A percentile compares a stretch with the other conserved stretches of the same genome.
Conservation (phyloP, 1,284 basidiomycete species). For the Agaricales sp. region DNA sequence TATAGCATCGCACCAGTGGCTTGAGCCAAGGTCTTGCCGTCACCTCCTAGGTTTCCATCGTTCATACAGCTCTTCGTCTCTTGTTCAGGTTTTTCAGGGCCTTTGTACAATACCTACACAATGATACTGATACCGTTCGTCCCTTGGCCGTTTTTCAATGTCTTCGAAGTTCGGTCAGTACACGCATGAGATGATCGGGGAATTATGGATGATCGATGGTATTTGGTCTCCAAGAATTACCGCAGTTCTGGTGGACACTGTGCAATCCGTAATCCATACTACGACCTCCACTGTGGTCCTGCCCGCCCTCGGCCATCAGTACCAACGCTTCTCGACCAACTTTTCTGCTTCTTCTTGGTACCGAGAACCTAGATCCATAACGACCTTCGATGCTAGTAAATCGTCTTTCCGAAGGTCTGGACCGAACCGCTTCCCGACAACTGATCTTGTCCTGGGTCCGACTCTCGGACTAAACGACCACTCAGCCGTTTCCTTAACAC, state of each 20-base stretch:
- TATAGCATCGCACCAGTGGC: too few species aligned
- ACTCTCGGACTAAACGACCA: constrained; percentile 18
- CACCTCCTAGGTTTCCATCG: too few species aligned
- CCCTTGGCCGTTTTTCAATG: too few species aligned
- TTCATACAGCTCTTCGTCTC: too few species aligned
- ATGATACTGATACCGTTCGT: too few species aligned
- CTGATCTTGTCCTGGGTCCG: constrained; percentile 11
- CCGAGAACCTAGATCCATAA: not conserved
- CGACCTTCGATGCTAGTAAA: not conserved
- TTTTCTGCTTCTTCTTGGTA: too few species aligned
- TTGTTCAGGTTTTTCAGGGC: too few species aligned
- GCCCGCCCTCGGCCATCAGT: constrained; percentile 13
- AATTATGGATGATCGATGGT: too few species aligned
- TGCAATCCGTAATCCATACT: constrained; percentile 5
- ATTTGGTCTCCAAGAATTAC: not conserved
- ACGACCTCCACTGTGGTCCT: constrained; percentile 30
- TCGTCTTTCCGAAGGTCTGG: not conserved
- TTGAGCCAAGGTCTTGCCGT: too few species aligned
- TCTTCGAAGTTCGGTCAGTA: too few species aligned
- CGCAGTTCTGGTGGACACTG: not conserved
- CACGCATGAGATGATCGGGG: too few species aligned
- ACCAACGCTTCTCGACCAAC: constrained; percentile 7
- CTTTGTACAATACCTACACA: too few species aligned
- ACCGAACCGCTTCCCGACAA: not conserved
- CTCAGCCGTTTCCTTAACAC: constrained; percentile 21